Evolutionary conservation across 352 stramenopile species (phyloP).

Genomic region (Pythium phragmitis): DNA sequence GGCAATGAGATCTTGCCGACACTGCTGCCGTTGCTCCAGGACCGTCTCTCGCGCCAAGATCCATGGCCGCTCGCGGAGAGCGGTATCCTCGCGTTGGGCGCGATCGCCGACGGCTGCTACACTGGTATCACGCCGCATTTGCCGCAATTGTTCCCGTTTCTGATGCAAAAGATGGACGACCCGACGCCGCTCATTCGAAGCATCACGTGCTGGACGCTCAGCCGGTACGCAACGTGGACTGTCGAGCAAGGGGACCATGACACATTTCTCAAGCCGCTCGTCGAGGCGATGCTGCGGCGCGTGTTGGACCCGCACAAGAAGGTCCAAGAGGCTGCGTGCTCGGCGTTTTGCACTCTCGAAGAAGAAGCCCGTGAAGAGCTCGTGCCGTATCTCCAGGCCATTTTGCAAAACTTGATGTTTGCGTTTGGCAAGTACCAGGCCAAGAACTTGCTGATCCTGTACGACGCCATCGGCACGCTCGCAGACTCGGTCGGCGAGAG

Average conservation of each 20-base stretch:
- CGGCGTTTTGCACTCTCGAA: slow-evolving; percentile 93
- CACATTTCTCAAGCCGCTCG: slow-evolving; percentile 59
- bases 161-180: slow-evolving; percentile 92
- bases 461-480: slow-evolving; percentile 95
- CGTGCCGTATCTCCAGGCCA: slow-evolving; percentile 90
- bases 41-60: slow-evolving; percentile 87
- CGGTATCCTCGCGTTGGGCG: slow-evolving; percentile 94
- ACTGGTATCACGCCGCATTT: slow-evolving; percentile 92
- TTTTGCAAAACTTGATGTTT: slow-evolving; percentile 91
- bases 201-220: slow-evolving; percentile 95
- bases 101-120: slow-evolving; percentile 93
- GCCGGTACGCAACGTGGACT: slow-evolving; percentile 90
- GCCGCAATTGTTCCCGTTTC: slow-evolving; percentile 92
- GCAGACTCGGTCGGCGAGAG: slow-evolving; percentile 91
- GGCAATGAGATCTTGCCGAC: slow-evolving; percentile 92
- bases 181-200: slow-evolving; percentile 88
- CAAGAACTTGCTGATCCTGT: slow-evolving; percentile 94
- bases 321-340: slow-evolving; percentile 94
- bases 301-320: slow-evolving; percentile 93
- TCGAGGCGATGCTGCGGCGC: slow-evolving; percentile 87
- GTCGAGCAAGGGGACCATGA: slow-evolving; percentile 91
- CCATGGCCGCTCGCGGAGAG: slow-evolving; percentile 95
- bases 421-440: slow-evolving; percentile 93
- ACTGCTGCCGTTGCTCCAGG: slow-evolving; percentile 90
- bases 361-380: slow-evolving; percentile 93